phyloP scores from a whole-genome alignment of 345 rosid genomes.

The Melaleuca alternifolia region DNA sequence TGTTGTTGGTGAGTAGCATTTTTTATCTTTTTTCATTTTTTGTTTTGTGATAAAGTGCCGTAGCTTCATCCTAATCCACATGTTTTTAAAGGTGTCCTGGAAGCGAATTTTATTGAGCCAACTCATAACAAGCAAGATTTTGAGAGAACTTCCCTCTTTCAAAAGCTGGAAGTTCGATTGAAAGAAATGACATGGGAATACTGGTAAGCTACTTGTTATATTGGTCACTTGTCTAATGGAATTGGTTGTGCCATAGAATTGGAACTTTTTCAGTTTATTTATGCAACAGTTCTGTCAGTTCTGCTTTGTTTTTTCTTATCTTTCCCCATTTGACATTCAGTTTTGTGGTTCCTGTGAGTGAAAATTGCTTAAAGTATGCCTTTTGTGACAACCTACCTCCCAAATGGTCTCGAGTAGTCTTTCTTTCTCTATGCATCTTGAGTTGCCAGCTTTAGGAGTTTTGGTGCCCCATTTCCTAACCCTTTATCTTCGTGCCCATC shows the following conservation, averaged over 20 bases:
- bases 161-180: slow-evolving; percentile 84
- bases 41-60: neutral
- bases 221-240: neutral
- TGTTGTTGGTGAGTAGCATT: slow-evolving; percentile 71
- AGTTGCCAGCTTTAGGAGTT: neutral
- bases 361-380: neutral
- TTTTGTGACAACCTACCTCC: neutral
- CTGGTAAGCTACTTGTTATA: slow-evolving; percentile 37
- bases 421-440: neutral
- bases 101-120: slow-evolving; percentile 92
- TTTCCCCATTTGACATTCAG: neutral
- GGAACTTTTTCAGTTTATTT: neutral
- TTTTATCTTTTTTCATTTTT: neutral
- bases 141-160: slow-evolving; percentile 91
- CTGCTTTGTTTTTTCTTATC: neutral
- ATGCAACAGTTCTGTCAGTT: neutral
- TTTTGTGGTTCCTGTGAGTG: neutral
- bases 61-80: neutral
- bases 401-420: neutral
- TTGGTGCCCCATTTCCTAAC: neutral
- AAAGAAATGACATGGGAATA: slow-evolving; percentile 91
- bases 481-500: neutral
- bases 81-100: slow-evolving; percentile 50
- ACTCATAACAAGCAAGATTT: slow-evolving; percentile 96
- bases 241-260: neutral